Conservation (phyloP, 2,329 filamentous ascomycete genomes). For the Xylaria sp. region DNA sequence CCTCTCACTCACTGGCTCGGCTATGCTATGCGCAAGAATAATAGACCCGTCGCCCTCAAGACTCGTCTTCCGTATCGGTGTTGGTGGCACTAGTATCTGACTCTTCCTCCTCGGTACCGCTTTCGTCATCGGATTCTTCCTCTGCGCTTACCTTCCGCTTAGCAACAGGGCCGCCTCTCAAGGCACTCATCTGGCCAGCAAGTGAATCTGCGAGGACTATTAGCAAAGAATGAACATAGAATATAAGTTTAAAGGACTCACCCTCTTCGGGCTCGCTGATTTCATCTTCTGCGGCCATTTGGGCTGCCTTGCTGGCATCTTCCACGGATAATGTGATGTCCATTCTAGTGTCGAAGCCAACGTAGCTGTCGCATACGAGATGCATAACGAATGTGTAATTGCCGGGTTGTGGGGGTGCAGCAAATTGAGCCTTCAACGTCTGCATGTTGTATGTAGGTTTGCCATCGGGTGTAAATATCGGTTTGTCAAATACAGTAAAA, state of each 20-base stretch:
- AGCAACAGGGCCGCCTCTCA: slow-evolving; percentile 75
- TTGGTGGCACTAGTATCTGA: slow-evolving; percentile 75
- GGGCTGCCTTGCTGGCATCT: slow-evolving; percentile 84
- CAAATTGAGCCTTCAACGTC: slow-evolving; percentile 96
- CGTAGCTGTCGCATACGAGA: slow-evolving; percentile 91
- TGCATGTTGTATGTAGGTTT: slow-evolving; percentile 95
- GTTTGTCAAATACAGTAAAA: slow-evolving; percentile 92
- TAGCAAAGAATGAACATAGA: slow-evolving; percentile 36
- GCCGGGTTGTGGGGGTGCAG: slow-evolving; percentile 89
- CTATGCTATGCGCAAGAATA: not conserved
- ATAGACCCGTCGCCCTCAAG: slow-evolving; percentile 47
- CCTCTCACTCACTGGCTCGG: slow-evolving; percentile 1
- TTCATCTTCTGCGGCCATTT: slow-evolving; percentile 87
- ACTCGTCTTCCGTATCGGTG: slow-evolving; percentile 73
- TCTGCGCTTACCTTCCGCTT: slow-evolving; percentile 64
- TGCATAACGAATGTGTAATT: slow-evolving; percentile 97
- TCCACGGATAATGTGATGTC: slow-evolving; percentile 91
- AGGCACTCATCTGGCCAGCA: slow-evolving; percentile 87
- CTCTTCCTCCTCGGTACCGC: slow-evolving; percentile 79
- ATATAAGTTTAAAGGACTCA: slow-evolving; percentile 59
- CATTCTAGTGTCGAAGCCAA: slow-evolving; percentile 92
- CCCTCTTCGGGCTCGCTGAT: slow-evolving; percentile 98
- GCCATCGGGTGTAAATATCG: slow-evolving; percentile 80
- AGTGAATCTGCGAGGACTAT: slow-evolving; percentile 55
- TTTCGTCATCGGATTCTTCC: slow-evolving; percentile 78